A percentile compares a stretch with the other conserved stretches of the same genome.
Evolutionary conservation across 208 protist species (phyloP).

Genomic region (Zelonia costaricensis): DNA sequence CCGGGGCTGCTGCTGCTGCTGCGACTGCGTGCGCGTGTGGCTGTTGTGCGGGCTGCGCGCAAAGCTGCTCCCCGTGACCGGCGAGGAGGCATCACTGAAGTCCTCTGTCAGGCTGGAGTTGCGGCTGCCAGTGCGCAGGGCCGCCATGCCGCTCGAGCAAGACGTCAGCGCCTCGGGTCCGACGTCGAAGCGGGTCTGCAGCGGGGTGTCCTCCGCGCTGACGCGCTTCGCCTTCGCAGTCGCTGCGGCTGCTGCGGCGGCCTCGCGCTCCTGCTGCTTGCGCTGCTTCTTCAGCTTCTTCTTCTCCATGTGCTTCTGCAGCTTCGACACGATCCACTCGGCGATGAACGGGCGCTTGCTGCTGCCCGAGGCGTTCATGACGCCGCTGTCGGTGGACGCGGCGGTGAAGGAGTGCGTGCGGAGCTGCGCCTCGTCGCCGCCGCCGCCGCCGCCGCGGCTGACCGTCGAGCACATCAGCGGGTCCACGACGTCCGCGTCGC

Average conservation of each 20-base stretch:
- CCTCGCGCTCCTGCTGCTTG: slow-evolving; percentile 22
- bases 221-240: not conserved
- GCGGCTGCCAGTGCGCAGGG: not conserved
- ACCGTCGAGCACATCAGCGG: slow-evolving; percentile 1
- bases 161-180: no score
- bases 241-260: slow-evolving; percentile 3
- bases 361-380: not conserved
- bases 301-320: slow-evolving; percentile 33
- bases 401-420: slow-evolving; percentile 1
- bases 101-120: slow-evolving; percentile 10
- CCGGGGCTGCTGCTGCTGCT: no score
- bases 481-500: not conserved
- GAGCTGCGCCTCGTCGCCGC: not conserved
- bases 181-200: no score
- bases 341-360: slow-evolving; percentile 11
- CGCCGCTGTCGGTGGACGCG: not conserved
- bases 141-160: no score
- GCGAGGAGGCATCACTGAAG: slow-evolving; percentile 7
- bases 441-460: not conserved
- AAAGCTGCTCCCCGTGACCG: not conserved
- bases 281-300: slow-evolving; percentile 24
- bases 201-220: no score
- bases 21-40: no score
- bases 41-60: no score
- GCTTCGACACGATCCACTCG: slow-evolving; percentile 30